Base-by-base conservation (phyloP, 2,329 filamentous ascomycete species). In the Alternaria sp. region DNA sequence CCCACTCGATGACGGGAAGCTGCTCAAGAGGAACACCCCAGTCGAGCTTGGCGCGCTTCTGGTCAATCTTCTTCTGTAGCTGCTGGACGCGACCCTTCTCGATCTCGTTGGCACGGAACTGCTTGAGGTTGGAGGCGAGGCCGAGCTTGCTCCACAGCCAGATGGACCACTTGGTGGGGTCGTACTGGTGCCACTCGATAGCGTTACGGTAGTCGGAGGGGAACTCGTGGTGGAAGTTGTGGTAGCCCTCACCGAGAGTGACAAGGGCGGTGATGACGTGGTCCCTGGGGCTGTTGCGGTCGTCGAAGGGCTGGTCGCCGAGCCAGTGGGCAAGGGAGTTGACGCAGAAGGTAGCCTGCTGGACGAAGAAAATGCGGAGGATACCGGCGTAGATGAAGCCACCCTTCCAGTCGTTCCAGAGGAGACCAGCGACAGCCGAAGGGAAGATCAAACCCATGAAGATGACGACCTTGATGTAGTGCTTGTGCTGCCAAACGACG, bases 321-420 rank as follows among this genome's bases (percentile, higher is more conserved):
- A 86, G 81, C 83, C 83, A 86, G 74, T 86, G 84, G 47, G 84
- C 84, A 54, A 86, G 81, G 9, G 83, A 85, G 79, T 86, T 86
- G 78, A 86, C 83, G 64, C 84, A 85, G 81, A 86, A 86, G 49
- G 83, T 85, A 51, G 83, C 83, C 74, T 86, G 84, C 74, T 86
- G 83, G 61, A 85, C 82, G 74, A 85, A 82, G 76, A 84, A 84
- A 73, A 85, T 84, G 69, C 84, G 81, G 59, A 85, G 81, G 69
- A 86, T 84, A 63, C 83, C 84, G 21, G 81, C 83, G 67, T 85
- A 86, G 78, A 86, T 81, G 69, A 81, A 84, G 30, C 84, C 84
- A 68, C 84, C 84, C 65, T 75, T 69, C 80, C 81, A 85, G 71
- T 86, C 84, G 62, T 80, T 79, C 84, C 84, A 86, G 59, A 79